Percentiles rank a stretch among this genome's conserved stretches.
These are phyloP conservation scores for Candida oleophila DNA, from an alignment of 805 yeast genomes.

Conservation along the genomic window DNA sequence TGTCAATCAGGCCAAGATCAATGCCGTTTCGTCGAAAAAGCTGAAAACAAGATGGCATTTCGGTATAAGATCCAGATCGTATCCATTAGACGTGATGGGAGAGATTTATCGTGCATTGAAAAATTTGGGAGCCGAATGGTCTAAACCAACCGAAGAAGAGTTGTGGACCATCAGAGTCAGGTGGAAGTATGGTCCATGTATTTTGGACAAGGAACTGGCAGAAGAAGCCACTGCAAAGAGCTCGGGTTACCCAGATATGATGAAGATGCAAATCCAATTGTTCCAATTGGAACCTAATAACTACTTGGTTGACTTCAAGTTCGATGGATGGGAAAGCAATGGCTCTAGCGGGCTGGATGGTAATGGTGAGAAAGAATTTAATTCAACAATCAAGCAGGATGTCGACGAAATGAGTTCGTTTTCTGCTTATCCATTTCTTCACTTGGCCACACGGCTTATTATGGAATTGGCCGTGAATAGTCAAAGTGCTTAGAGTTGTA, in stretches of 20 bases:
- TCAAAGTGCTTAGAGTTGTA: constrained; percentile 44
- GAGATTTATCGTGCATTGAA: constrained; percentile 93
- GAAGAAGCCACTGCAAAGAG: constrained; percentile 16
- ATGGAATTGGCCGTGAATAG: constrained; percentile 97
- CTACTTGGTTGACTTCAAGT: constrained; percentile 93
- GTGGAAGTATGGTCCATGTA: constrained; percentile 71
- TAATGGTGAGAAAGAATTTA: constrained; percentile 1
- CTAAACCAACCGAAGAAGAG: constrained; percentile 90
- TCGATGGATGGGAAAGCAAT: constrained; percentile 86
- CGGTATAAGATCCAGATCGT: constrained; percentile 93
- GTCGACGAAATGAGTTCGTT: constrained; percentile 82
- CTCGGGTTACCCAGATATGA: constrained; percentile 59
- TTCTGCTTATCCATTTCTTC: constrained; percentile 92
- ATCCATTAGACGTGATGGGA: constrained; percentile 98
- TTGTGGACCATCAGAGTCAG: constrained; percentile 94
- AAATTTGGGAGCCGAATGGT: constrained; percentile 96
- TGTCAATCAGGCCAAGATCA: constrained; percentile 26
- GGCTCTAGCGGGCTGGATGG: background rate
- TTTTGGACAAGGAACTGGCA: constrained; percentile 16
- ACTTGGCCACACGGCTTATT: constrained; percentile 85
- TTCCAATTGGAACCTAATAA: constrained; percentile 96
- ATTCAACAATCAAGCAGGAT: constrained; percentile 25
- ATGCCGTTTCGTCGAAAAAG: constrained; percentile 69
- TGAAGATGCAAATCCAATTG: constrained; percentile 96
- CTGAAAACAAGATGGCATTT: constrained; percentile 98